These are phyloP conservation scores for Paracoccidioides lutzii DNA, from an alignment of 2,329 filamentous ascomycete genomes.

Conservation along the genomic window DNA sequence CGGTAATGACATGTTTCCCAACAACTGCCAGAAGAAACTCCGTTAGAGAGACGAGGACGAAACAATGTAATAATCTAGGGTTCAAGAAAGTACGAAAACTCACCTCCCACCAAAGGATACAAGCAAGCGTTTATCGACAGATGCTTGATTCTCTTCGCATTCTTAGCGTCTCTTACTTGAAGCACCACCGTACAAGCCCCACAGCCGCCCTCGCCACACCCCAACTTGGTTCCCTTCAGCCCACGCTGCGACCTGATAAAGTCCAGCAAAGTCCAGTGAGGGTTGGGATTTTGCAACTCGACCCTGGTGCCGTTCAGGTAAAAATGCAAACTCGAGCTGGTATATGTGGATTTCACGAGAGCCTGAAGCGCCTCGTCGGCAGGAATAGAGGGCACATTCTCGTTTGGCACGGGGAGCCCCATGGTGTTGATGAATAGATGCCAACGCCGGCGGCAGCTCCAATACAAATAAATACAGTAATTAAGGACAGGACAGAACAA, in stretches of 20 bases:
- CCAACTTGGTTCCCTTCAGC: constrained; percentile 78
- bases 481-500: background rate
- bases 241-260: constrained; percentile 69
- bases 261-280: constrained; percentile 72
- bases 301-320: constrained; percentile 79
- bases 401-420: background rate
- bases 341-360: constrained; percentile 9
- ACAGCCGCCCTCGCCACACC: constrained; percentile 79
- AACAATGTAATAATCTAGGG: background rate
- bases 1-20: constrained; percentile 85
- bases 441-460: background rate
- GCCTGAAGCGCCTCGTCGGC: constrained; percentile 6
- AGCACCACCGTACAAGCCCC: constrained; percentile 74
- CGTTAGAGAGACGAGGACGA: background rate
- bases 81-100: background rate
- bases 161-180: constrained; percentile 23
- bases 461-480: no score
- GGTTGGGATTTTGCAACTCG: constrained; percentile 64
- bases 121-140: constrained; percentile 80
- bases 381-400: background rate
- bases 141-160: constrained; percentile 71
- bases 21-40: constrained; percentile 40
- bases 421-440: background rate
- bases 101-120: constrained; percentile 61
- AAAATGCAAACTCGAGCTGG: constrained; percentile 51